Percentiles rank a stretch among this genome's conserved stretches.
phyloP scores from a whole-genome alignment of 1,284 basidiomycete genomes.

The Rhizoctonia solani region DNA sequence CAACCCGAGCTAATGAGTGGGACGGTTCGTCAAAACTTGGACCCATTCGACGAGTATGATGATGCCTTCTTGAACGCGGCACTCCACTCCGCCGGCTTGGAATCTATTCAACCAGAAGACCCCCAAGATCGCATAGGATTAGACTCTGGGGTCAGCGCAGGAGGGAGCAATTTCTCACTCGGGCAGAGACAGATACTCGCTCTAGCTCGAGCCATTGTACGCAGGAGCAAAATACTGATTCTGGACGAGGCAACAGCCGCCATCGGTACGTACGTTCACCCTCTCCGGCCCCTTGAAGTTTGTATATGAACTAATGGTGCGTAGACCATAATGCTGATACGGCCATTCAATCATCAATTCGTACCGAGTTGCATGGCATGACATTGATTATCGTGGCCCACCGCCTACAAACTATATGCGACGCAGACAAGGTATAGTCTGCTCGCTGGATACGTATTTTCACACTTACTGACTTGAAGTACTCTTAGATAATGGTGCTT shows the following conservation, averaged over 20 bases:
- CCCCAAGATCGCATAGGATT: constrained; percentile 44
- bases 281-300: constrained; percentile 49
- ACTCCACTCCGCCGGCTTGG: constrained; percentile 50
- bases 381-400: constrained; percentile 46
- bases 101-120: not conserved
- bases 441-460: not conserved
- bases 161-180: constrained; percentile 34
- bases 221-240: constrained; percentile 54
- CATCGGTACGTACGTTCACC: constrained; percentile 47
- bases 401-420: constrained; percentile 47
- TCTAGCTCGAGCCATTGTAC: constrained; percentile 31
- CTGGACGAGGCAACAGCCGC: constrained; percentile 49
- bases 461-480: not conserved
- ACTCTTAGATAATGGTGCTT: constrained; percentile 50
- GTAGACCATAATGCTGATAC: constrained; percentile 42
- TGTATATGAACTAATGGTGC: constrained; percentile 52
- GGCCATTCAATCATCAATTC: constrained; percentile 33
- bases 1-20: constrained; percentile 43
- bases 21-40: constrained; percentile 48
- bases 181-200: constrained; percentile 36
- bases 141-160: constrained; percentile 43
- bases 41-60: constrained; percentile 52
- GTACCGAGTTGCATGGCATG: constrained; percentile 44
- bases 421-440: constrained; percentile 52
- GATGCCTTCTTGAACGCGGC: constrained; percentile 53